Base-by-base conservation (phyloP, 768 basidiomycete genomes). In the Trametes punicea region DNA sequence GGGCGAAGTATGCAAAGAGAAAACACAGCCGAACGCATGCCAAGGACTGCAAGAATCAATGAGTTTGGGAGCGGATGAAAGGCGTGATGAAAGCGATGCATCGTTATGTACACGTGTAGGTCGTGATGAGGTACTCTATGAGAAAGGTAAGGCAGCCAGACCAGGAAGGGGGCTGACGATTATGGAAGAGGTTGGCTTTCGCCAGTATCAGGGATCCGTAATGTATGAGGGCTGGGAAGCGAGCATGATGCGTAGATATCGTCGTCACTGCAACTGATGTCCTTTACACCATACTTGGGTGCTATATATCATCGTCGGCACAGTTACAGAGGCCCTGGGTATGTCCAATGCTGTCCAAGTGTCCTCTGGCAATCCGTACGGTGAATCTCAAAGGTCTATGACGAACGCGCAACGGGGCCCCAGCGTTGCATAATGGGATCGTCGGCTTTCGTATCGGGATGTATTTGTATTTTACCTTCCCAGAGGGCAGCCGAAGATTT, bases 381-480 rank as follows among this genome's bases (percentile, higher is more conserved):
- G 18, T 39, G 45, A 31, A 34, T 48, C n/a, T 44, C n/a, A n/a
- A 51, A 6, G 44, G 25, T 54, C 53, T 54, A 61, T 46, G 55
- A 54, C 51, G 33, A 39, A 44, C 38, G 44, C 30, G 59, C 58
- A 27, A 60, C 39, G 6, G 58, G n/a, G 15, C 61, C 66, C 64
- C 64, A 69, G 39, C 61, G 55, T 52, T 67, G 60, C 59, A 71
- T 73, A 23, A 73, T 70, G 2, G 75, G 75, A 63, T 95, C 91
- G 56, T 89, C 82, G 29, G 71, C 74, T 42, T 81, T 75, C 2
- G 93, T 95, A 33, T 90, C 90, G 0, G 93, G 93, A 66, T 97
- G 94, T 6, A 96, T 75, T 68, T 93, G 91, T 15, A 93, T 76
- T 70, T 82, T 89, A 59, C 92, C 92, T 68, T 89, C 84, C 85